Evolutionary conservation across 2,329 filamentous ascomycete genomes (phyloP), one percentile per base, ranked within the genome.

Genomic region (Cordyceps cicadae): DNA sequence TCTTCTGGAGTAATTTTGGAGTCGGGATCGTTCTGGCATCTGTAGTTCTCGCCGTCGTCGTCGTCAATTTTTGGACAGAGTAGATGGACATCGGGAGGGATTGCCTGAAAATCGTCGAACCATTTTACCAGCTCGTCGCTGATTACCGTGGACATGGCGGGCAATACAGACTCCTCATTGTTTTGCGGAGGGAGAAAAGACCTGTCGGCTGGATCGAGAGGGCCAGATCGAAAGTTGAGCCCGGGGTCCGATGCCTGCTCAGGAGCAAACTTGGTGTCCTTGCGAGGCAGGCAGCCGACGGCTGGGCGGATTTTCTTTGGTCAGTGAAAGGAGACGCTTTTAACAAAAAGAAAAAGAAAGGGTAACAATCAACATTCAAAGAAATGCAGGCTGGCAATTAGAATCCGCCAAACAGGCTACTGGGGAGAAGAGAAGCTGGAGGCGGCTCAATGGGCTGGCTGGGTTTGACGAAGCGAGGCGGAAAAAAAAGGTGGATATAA

Each of bases 31-130:
- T 86, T 79, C 17, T 70, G 58, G 2, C 54, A 62, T 55, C 71
- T 71, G 72, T 90, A 90, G 67, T 86, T 80, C 64, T 84, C 81
- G 21, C 72, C 71, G 63, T 91, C 88, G 1, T 88, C 82, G 52
- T 85, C 81, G 66, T 78, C 75, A 60, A 83, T 72, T 63, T 83
- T 84, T 1, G 88, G 87, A 63, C 88, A 92, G 62, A 90, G 82
- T 57, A 90, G 77, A 67, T 92, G 88, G 26, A 78, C 74, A 15
- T 81, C 73, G n/a, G 70, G 48, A 3, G 76, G 75, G n/a, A 81
- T 72, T 32, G 71, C 69, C 51, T 76, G 72, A 2, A 80, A 70
- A 62, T 77, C 74, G 63, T 76, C 73, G 63, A 74, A 79, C 69
- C 75, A 77, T 59, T 73, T 69, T 19, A 67, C 71, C 59, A 80